These are phyloP conservation scores for Aegilops bicornis DNA, from an alignment of 176 grass and related monocot species.

Conservation along the genomic window DNA sequence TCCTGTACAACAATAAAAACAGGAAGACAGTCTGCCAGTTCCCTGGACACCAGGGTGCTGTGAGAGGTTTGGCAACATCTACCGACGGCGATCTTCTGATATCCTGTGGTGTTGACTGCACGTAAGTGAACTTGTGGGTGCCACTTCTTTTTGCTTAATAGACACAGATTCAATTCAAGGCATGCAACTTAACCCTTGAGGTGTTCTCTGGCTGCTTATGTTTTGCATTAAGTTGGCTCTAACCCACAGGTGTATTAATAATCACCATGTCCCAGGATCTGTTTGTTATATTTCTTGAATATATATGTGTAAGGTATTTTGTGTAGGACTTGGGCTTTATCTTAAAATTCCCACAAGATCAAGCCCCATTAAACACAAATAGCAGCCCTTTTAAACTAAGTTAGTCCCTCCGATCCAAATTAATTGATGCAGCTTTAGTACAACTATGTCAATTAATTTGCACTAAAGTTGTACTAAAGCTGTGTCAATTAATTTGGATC, in stretches of 20 bases:
- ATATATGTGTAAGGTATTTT: neutral
- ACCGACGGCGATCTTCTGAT: conserved; percentile 85
- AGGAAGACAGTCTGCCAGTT: conserved; percentile 91
- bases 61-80: conserved; percentile 80
- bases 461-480: no score
- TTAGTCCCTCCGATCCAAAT: no score
- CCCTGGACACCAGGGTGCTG: conserved; percentile 84
- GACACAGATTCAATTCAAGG: neutral
- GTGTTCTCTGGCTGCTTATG: neutral
- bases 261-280: neutral
- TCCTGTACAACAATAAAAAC: conserved; percentile 33
- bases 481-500: no score
- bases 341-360: neutral
- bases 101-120: conserved; percentile 94
- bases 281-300: neutral
- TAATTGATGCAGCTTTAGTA: no score
- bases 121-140: conserved; percentile 48
- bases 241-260: neutral
- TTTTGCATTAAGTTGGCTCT: neutral
- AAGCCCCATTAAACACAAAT: neutral
- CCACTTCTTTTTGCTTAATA: conserved; percentile 14
- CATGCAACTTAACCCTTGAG: neutral
- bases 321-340: neutral
- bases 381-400: neutral
- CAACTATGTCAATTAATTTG: no score